Percentiles rank a stretch among this genome's conserved stretches.
Evolutionary conservation across 2,329 filamentous ascomycete genomes (phyloP).

Genomic region (Bipolaris zeicola): DNA sequence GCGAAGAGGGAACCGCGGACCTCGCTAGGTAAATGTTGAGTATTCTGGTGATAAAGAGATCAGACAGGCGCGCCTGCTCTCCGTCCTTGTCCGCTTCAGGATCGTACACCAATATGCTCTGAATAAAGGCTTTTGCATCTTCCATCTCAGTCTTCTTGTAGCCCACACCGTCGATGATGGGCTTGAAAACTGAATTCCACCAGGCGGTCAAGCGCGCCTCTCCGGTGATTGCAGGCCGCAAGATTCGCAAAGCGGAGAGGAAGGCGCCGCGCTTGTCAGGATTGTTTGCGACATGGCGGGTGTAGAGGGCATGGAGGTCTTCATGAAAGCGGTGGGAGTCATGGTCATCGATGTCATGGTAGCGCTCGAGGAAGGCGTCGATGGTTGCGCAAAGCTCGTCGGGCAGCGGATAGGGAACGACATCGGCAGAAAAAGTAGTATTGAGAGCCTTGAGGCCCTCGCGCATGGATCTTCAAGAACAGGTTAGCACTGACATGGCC

Average conservation of each 20-base stretch:
- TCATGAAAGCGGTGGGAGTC: slow-evolving; percentile 75
- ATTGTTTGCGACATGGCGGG: slow-evolving; percentile 64
- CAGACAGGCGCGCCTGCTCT: slow-evolving; percentile 52
- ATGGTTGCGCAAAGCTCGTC: slow-evolving; percentile 67
- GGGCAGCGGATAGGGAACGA: slow-evolving; percentile 63
- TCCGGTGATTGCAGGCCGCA: slow-evolving; percentile 68
- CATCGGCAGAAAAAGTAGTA: slow-evolving; percentile 50
- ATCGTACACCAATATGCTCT: slow-evolving; percentile 68
- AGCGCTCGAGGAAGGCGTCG: slow-evolving; percentile 69
- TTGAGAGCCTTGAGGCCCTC: slow-evolving; percentile 56
- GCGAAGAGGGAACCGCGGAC: slow-evolving; percentile 47
- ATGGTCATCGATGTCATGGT: slow-evolving; percentile 69
- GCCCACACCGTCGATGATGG: slow-evolving; percentile 62
- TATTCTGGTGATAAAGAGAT: slow-evolving; percentile 61
- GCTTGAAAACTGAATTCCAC: slow-evolving; percentile 69
- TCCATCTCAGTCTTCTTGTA: slow-evolving; percentile 67
- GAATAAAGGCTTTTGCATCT: slow-evolving; percentile 68
- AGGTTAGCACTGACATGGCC: slow-evolving; percentile 36
- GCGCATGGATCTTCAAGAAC: slow-evolving; percentile 51
- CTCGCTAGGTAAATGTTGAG: slow-evolving; percentile 52
- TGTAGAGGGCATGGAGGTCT: slow-evolving; percentile 70
- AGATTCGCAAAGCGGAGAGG: slow-evolving; percentile 66
- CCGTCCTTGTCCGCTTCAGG: slow-evolving; percentile 60
- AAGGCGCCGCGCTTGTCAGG: slow-evolving; percentile 68
- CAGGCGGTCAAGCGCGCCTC: slow-evolving; percentile 69